Percentiles rank a stretch among this genome's conserved stretches.
phyloP scores from a whole-genome alignment of 345 rosid genomes.

The Kernera saxatilis region DNA sequence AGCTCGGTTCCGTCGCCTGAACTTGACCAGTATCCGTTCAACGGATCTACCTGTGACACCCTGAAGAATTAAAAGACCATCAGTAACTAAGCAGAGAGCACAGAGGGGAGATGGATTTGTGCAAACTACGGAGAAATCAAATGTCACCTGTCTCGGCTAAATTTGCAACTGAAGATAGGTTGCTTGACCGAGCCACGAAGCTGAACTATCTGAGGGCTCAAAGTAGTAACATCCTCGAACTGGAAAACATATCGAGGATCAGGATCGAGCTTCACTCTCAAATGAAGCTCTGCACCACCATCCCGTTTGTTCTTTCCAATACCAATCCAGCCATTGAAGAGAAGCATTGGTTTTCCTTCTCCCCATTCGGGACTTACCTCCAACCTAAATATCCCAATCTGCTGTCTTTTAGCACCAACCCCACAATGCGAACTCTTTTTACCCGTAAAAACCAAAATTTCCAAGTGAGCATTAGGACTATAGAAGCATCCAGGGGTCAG shows the following conservation, averaged over 20 bases:
- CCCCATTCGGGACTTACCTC: slow-evolving; percentile 94
- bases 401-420: slow-evolving; percentile 66
- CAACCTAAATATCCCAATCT: slow-evolving; percentile 70
- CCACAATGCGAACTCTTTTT: slow-evolving; percentile 71
- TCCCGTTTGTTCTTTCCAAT: slow-evolving; percentile 79
- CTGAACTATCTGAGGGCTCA: slow-evolving; percentile 94
- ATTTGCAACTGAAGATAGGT: slow-evolving; percentile 93
- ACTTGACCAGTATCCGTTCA: slow-evolving; percentile 59
- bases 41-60: slow-evolving; percentile 61
- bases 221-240: slow-evolving; percentile 77
- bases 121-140: neutral
- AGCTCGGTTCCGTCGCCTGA: slow-evolving; percentile 43
- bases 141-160: slow-evolving; percentile 79
- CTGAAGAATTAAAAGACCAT: slow-evolving; percentile 38
- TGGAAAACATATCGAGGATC: slow-evolving; percentile 93
- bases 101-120: neutral
- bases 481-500: slow-evolving; percentile 78
- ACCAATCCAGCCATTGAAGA: slow-evolving; percentile 85
- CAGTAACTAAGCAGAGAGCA: neutral
- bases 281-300: slow-evolving; percentile 70
- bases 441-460: slow-evolving; percentile 59
- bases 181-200: slow-evolving; percentile 88
- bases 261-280: slow-evolving; percentile 86
- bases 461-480: slow-evolving; percentile 57
- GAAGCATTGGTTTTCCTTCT: slow-evolving; percentile 61